Base-by-base conservation (phyloP, 1,284 basidiomycete species). In the Puccinia triticina region DNA sequence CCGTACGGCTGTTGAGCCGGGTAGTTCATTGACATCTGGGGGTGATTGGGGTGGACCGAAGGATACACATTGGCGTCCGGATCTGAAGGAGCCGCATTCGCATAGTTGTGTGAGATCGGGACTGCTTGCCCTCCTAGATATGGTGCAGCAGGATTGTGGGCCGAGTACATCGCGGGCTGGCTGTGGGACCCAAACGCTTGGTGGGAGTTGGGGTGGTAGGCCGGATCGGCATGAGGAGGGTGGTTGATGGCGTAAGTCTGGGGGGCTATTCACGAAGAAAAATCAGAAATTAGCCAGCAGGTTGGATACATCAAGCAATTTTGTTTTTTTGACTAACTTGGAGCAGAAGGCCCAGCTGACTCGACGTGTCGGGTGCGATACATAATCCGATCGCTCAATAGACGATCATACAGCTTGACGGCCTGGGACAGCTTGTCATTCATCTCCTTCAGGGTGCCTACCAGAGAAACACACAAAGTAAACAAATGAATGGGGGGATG, bases 341-440 rank as follows among this genome's bases (percentile, higher is more conserved):
- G 46, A 64, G 40, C 43, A 53, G 57, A 61, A 26, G 46, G 18
- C 2, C 23, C 57, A 21, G 59, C 4, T 40, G 75, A 48, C 48
- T 77, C 37, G 1, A 55, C 34, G 29, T 69, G 69, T 64, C 61
- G 79, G 0, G 79, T 81, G 43, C 79, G 69, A 74, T 73, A 81
- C 69, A 74, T 89, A 2, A 95, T 88, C 85, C 97, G 95, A 79
- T 94, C 91, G 50, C 94, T 94, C 67, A 97, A 89, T 21, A 97
- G 89, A 77, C 92, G 90, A 85, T 97, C 95, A 87, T 97, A 98
- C 1, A 96, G 88, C 84, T 92, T 92, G 66, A 98, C 94, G 0
- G 94, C 94, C 87, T 96, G 91, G 0, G 94, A 93, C 2, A 98
- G 89, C 87, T 97, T 96, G 83, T 93, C 92, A 85, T 98, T 93